Conservation (phyloP, 305 asterid genomes). For the Fraxinus nigra region DNA sequence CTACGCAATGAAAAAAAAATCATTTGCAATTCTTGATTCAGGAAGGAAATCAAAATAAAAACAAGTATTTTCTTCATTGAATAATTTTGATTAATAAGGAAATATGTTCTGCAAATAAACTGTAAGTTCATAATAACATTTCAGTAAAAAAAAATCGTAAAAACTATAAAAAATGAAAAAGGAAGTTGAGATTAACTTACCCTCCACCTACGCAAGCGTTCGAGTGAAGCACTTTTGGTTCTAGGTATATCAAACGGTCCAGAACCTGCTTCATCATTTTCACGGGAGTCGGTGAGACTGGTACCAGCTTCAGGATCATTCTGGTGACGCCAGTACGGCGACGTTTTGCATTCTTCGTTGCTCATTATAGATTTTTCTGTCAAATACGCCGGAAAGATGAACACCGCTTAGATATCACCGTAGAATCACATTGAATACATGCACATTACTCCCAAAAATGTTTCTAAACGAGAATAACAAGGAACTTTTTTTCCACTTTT, state of each 20-base stretch:
- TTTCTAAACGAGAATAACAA: neutral
- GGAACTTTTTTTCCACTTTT: neutral
- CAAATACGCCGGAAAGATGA: conserved; percentile 74
- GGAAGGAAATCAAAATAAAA: neutral
- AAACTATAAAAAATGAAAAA: neutral
- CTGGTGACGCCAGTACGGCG: conserved; percentile 62
- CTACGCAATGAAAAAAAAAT: too few species aligned
- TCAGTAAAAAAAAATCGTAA: neutral
- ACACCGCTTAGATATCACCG: conserved; percentile 29
- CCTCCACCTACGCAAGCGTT: conserved; percentile 80
- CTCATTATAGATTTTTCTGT: conserved; percentile 26
- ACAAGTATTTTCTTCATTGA: neutral
- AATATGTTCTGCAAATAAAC: neutral
- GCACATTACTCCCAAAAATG: neutral
- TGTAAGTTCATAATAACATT: neutral
- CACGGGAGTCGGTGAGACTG: conserved; percentile 24
- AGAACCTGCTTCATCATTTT: conserved; percentile 40
- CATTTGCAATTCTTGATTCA: neutral
- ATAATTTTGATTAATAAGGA: neutral
- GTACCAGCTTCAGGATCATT: conserved; percentile 61
- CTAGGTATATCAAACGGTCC: conserved; percentile 69
- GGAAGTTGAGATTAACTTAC: conserved; percentile 36
- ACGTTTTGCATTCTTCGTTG: conserved; percentile 39
- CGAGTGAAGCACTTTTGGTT: conserved; percentile 75
- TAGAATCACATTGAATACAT: conserved; percentile 17